Evolutionary conservation across 208 protist genomes (phyloP), one percentile per base, ranked within the genome.

Genomic region (Acanthamoeba divionensis): DNA sequence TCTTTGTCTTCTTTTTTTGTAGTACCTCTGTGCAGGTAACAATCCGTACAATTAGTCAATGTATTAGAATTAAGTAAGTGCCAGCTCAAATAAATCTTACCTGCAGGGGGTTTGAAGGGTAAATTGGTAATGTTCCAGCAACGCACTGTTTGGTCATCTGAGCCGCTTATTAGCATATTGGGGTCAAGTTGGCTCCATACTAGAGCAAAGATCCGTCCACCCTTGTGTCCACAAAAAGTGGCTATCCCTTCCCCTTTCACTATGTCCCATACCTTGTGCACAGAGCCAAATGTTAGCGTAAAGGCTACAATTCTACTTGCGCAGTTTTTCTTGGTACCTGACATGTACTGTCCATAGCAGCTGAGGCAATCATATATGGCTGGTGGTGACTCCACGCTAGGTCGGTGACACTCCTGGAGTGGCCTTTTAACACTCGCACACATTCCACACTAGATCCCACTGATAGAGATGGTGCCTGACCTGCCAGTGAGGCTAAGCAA

Each of bases 321-420:
- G n/a, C n/a, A n/a, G n/a, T n/a, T n/a, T n/a, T n/a, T n/a, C n/a
- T n/a, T n/a, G n/a, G n/a, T 75, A 38, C 73, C 50, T 83, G 73
- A 18, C 57, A 47, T 3, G 73, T 83, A 24, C n/a, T 54, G 50
- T 83, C 73, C 73, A 83, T 83, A 4, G 73, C 57, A 36, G 73
- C 73, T 15, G 73, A 83, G 4, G 73, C 73, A 33, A 83, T 60
- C 0, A 83, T 47, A 47, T 83, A 47, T 4, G 73, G 73, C 10
- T 83, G 57, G 73, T 83, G 73, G 12, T 47, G 73, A 36, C 73
- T 65, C 73, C 73, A 83, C 36, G 73, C 73, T 12, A 83, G n/a
- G 50, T 83, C 73, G 15, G 73, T 83, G 33, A 83, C 73, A 12
- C 52, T 65, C 48, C 73, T 47, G 3, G 73, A 48, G 73, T 83